phyloP scores from a whole-genome alignment of 129 eudicot species.

The Centaurea solstitialis region DNA sequence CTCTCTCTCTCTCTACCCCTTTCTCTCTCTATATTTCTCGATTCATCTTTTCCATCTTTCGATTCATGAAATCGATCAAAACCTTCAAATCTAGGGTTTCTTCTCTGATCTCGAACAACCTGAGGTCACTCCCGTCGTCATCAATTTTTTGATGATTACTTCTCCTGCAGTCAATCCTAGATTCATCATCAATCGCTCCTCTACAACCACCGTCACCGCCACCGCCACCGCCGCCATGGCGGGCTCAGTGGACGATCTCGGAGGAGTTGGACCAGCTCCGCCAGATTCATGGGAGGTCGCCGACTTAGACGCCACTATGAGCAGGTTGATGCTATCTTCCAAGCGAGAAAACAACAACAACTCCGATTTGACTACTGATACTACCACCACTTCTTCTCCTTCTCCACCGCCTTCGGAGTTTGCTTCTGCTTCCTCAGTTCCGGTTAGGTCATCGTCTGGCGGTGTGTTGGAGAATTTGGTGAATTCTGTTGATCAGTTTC shows the following conservation, averaged over 20 bases:
- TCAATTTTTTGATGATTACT: constrained; percentile 33
- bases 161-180: constrained; percentile 22
- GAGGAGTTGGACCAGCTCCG: constrained; percentile 40
- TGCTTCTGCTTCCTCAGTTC: constrained; percentile 18
- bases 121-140: constrained; percentile 29
- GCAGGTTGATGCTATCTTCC: constrained; percentile 45
- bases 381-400: constrained; percentile 11
- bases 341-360: constrained; percentile 25
- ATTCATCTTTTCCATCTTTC: constrained; percentile 27
- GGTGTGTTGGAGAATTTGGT: constrained; percentile 59
- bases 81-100: constrained; percentile 36
- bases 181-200: constrained; percentile 32
- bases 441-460: constrained; percentile 31
- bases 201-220: constrained; percentile 19
- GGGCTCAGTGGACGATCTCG: constrained; percentile 49
- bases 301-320: constrained; percentile 56
- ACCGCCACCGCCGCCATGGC: constrained; percentile 34
- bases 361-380: constrained; percentile 23
- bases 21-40: background rate
- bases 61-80: constrained; percentile 41
- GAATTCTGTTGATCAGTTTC: constrained; percentile 89
- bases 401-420: constrained; percentile 23
- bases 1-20: background rate
- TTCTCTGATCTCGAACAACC: constrained; percentile 18
- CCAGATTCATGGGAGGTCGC: constrained; percentile 65